Evolutionary conservation across 2,329 filamentous ascomycete genomes (phyloP), one percentile per base, ranked within the genome.

Genomic region (Colletotrichum eremochloae): DNA sequence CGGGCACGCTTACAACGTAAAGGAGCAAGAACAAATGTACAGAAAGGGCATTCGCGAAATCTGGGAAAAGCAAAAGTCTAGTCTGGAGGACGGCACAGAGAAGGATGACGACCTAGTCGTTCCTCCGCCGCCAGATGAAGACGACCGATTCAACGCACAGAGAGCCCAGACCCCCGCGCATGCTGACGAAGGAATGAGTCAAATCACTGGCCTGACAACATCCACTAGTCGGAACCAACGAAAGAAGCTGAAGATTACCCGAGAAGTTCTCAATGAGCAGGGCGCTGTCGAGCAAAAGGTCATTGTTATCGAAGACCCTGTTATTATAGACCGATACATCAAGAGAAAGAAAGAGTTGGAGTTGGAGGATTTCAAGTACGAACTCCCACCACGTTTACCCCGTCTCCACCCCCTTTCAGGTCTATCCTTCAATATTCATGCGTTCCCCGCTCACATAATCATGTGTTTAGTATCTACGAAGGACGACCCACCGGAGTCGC

Each of bases 1-100:
- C 67, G 96, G 96, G 0, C 96, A 99, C 82, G 95, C 94, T 76
- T 99, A 99, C 85, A 99, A 99, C 75, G 96, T 99, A 73, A 96
- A 96, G 79, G 92, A 94, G 76, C 96, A 99, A 81, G 94, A 98
- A 78, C 92, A 91, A 74, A 93, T 94, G 77, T 99, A 99, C 80
- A 94, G 97, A 76, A 92, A 95, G 65, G 94, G 94, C 31, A 98
- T 99, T 76, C 90, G 92, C 68, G 91, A 94, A 73, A 98, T 98
- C 73, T 99, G 96, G 96, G 92, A 94, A 73, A 91, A 93, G 75
- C 96, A 98, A 81, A 94, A 93, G 81, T 84, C 89, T 18, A 96
- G 92, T 64, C 86, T 98, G 8, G 91, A 91, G 8, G 93, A 96
- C 69, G 85, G 85, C 1, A 88, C 92, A 58, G 92, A 94, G 72